These are phyloP conservation scores for Calonectria montana DNA, from an alignment of 2,329 filamentous ascomycete genomes.

Conservation along the genomic window DNA sequence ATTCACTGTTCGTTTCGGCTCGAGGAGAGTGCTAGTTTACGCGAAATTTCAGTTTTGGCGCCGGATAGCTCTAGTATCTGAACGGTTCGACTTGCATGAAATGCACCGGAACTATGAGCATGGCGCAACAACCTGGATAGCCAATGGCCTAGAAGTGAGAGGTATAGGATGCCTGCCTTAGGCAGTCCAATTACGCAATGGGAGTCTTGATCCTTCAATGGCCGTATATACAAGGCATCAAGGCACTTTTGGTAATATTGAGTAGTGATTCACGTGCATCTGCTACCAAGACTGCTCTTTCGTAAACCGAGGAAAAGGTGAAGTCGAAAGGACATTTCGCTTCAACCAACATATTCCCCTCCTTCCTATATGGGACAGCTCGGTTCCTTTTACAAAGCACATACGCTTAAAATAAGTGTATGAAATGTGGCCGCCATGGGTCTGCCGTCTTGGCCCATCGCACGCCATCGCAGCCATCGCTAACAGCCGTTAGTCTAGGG, in stretches of 20 bases:
- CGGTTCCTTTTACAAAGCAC: background rate
- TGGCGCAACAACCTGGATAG: background rate
- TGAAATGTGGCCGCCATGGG: background rate
- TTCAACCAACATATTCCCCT: background rate
- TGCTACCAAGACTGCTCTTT: background rate
- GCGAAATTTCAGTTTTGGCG: background rate
- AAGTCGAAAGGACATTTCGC: background rate
- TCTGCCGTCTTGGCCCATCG: conserved; percentile 11
- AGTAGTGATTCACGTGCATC: background rate
- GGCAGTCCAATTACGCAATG: too few relatives aligned
- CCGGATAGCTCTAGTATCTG: background rate
- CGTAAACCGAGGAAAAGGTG: background rate
- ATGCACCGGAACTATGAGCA: background rate
- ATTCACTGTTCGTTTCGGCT: background rate
- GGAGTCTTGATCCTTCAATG: background rate
- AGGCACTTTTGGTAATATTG: background rate
- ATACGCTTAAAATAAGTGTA: conserved; percentile 10
- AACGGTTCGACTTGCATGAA: background rate
- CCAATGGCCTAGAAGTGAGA: background rate
- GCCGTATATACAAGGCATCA: background rate
- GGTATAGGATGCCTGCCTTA: background rate
- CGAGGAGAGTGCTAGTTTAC: background rate
- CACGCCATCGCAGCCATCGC: conserved; percentile 24
- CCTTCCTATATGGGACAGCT: conserved; percentile 17
- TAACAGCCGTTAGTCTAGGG: conserved; percentile 20